Base-by-base conservation (phyloP, 106 monocot species). In the Dendrobium officinale region DNA sequence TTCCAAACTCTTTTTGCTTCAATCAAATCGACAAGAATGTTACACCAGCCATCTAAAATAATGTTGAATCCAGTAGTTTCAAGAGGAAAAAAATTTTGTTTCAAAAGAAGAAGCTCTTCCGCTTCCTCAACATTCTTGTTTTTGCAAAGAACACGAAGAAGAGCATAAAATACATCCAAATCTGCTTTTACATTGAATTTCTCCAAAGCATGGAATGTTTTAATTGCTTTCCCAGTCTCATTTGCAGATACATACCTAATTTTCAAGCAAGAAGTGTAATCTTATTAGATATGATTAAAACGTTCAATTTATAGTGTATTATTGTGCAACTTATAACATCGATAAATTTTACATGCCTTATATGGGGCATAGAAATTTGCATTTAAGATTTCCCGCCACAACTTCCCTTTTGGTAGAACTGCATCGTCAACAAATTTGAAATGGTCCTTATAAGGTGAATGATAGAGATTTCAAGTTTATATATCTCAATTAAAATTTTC, bases 1-100 rank as follows among this genome's bases (percentile, higher is more conserved):
- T 89, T 91, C 97, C 97, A 98, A 3, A 89, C 43, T 85, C 97
- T 87, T 67, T 95, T 98, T 74, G 97, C 92, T 88, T 94, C 92
- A 29, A 70, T 79, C 67, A 94, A 37, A 83, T 95, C 94, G 75
- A 83, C 72, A 48, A 93, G 74, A 22, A 86, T 80, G 68, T 93
- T 90, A 74, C 96, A 96, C 92, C 94, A 94, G 4, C 87, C 92
- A 78, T 92, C 49, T 33, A 94, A 80, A 77, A 94, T 83, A 67
- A 94, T 85, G 67, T 98, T 98, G 86, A 98, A 98, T 26, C 92
- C 86, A 72, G 89, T 88, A 4, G 89, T 80, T 85, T 84, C 82
- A 59, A 92, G 90, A 8, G 97, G 97, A 67, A 91, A 94, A 77
- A 81, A 77, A 78, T 91, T 92, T 68, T 61, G 54, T 59, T 89